Evolutionary conservation across 2,329 filamentous ascomycete species (phyloP), one percentile per base, ranked within the genome.

Genomic region (Colletotrichum destructivum): DNA sequence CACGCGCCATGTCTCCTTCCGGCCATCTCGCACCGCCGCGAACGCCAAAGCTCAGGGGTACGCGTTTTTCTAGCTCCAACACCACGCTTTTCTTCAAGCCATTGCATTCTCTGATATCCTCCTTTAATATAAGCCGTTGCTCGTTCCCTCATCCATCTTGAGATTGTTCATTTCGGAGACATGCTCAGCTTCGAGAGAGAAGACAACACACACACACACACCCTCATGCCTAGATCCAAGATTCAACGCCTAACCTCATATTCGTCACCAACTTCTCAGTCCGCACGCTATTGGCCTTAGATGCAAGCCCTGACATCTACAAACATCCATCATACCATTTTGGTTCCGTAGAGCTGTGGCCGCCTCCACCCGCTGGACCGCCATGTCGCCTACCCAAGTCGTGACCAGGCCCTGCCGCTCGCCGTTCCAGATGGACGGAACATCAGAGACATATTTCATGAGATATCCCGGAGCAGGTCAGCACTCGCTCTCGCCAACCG

Each of bases 371-470:
- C 47, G 3, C 15, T 46, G 38, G 40, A 51, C 31, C 47, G 35
- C 11, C 47, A 73, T 73, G 71, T 62, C 71, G 21, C 71, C 71
- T 23, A 72, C 68, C 8, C 68, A 73, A 56, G 54, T 68, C 38
- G 46, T 68, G 52, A 63, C 42, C 2, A 67, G 54, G 59, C 49
- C 59, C 16, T 40, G 63, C 47, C 59, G 49, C 60, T 68, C 61
- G 23, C 59, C 52, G 13, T 71, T 73, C 52, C 71, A 72, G 47
- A 31, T 69, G 47, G 66, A 69, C 15, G 69, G 69, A 21, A 13
- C 69, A 31, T 35, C 69, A 42, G 69, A 61, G 15, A 64, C 69
- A 3, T 72, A 72, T 21, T 69, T 72, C 31, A 42, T 64, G 44
- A 72, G 66, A 40, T 63, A 69, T 31, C 40, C 59, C 7, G 69